A percentile compares a stretch with the other conserved stretches of the same genome.
These are phyloP conservation scores for Parathielavia hyrcaniae DNA, from an alignment of 495 filamentous ascomycete species.

Conservation along the genomic window DNA sequence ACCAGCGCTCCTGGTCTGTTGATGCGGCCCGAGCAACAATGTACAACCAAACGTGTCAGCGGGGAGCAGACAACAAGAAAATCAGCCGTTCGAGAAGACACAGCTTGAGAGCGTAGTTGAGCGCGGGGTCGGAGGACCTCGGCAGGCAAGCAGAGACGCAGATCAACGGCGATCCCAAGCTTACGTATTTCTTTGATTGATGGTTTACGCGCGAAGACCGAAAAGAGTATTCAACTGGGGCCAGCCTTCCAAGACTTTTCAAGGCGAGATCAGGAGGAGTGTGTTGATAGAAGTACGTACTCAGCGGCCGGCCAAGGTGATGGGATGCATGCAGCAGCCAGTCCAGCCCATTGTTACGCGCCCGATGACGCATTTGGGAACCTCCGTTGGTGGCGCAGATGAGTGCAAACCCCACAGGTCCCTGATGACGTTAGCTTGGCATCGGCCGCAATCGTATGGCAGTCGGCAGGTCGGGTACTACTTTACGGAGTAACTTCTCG, in stretches of 20 bases:
- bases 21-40: too few species aligned
- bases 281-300: too few species aligned
- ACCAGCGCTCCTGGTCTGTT: background rate
- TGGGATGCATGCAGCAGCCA: too few species aligned
- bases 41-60: background rate
- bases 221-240: background rate
- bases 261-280: background rate
- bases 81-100: background rate
- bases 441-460: too few species aligned
- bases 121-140: background rate
- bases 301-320: too few species aligned
- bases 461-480: too few species aligned
- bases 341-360: conserved; percentile 3
- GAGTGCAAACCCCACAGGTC: background rate
- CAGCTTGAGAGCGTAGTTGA: background rate
- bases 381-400: conserved; percentile 19
- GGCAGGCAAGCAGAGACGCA: background rate
- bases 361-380: conserved; percentile 17
- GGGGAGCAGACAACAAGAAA: background rate
- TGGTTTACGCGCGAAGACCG: background rate
- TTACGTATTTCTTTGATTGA: background rate
- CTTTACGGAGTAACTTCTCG: too few species aligned
- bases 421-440: conserved; percentile 19
- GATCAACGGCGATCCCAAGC: background rate
- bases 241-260: background rate